These are phyloP conservation scores for Suillus cothurnatus DNA, from an alignment of 768 basidiomycete species.

Conservation along the genomic window DNA sequence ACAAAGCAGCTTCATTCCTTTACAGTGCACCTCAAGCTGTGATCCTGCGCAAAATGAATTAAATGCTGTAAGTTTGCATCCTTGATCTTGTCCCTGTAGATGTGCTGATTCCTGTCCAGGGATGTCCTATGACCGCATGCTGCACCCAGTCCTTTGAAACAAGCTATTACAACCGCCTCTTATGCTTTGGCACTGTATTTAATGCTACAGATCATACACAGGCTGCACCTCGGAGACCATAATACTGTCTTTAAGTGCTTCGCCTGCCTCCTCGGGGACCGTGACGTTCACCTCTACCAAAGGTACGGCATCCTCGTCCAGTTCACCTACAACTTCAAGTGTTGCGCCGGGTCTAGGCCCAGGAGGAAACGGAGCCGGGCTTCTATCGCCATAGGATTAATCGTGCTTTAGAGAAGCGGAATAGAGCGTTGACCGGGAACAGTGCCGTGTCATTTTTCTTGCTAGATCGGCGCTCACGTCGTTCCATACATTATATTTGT, in stretches of 20 bases:
- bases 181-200: constrained; percentile 36
- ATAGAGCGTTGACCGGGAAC: neutral
- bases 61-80: constrained; percentile 20
- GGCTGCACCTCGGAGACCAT: constrained; percentile 7
- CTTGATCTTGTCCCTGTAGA: constrained; percentile 6
- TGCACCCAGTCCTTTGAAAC: constrained; percentile 43
- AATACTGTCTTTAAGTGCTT: neutral
- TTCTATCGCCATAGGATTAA: neutral
- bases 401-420: neutral
- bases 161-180: constrained; percentile 43
- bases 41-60: constrained; percentile 26
- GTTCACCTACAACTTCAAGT: neutral
- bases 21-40: constrained; percentile 27
- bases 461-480: neutral
- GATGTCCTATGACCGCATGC: constrained; percentile 34
- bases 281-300: neutral
- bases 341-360: neutral
- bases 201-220: constrained; percentile 29
- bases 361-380: neutral
- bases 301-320: neutral
- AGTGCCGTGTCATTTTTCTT: neutral
- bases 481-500: neutral
- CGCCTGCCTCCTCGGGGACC: neutral
- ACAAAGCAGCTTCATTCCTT: constrained; percentile 20
- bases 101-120: constrained; percentile 18